Conservation (phyloP, 202 grass and related monocot genomes). For the Alloteropsis angusta region DNA sequence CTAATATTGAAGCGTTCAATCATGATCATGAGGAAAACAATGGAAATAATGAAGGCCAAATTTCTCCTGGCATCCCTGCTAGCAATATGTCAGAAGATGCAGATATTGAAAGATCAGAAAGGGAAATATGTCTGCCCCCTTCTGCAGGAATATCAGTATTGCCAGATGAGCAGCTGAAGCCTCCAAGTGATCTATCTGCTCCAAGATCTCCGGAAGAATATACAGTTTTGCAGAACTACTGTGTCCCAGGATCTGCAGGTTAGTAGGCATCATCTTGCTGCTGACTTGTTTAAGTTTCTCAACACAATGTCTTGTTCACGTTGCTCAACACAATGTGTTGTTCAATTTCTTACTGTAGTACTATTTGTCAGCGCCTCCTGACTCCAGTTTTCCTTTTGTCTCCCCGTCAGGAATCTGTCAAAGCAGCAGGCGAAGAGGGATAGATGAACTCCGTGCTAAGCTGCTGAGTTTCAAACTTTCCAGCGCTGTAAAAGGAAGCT, state of each 20-base stretch:
- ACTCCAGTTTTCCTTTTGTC: too few relatives aligned
- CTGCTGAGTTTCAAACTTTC: constrained; percentile 20
- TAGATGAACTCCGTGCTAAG: constrained; percentile 7
- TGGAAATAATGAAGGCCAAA: not conserved
- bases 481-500: constrained; percentile 13
- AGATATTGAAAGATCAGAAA: not conserved
- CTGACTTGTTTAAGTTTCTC: not conserved
- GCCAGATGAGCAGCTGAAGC: not conserved
- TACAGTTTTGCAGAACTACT: not conserved
- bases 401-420: constrained; percentile 6
- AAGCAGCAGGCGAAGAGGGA: not conserved
- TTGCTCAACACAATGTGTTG: not conserved
- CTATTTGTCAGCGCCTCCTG: not conserved
- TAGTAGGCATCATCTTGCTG: not conserved
- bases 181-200: not conserved
- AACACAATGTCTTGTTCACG: not conserved
- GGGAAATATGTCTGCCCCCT: not conserved
- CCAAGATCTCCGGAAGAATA: not conserved
- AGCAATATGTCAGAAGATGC: not conserved
- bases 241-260: not conserved
- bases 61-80: not conserved
- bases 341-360: not conserved
- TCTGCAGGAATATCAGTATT: not conserved
- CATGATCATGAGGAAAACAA: too few relatives aligned
- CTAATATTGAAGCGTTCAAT: too few relatives aligned